Evolutionary conservation across 208 protist genomes (phyloP).

Genomic region (Dictyostelium gargantuum): DNA sequence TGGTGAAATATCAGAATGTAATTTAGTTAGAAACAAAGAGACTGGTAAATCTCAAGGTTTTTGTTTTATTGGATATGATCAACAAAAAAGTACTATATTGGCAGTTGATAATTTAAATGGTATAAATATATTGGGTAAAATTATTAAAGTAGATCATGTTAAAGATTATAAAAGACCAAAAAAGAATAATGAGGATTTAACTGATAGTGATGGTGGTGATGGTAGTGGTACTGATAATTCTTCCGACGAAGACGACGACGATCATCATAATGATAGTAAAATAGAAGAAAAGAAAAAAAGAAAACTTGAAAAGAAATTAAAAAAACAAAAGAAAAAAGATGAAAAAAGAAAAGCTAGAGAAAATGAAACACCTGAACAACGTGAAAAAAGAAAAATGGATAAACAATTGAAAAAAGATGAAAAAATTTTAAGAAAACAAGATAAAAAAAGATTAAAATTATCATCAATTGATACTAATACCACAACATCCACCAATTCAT

Average conservation of each 20-base stretch:
- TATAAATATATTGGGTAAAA: conserved; percentile 73
- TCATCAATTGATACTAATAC: background rate
- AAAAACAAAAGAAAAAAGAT: background rate
- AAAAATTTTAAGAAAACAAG: background rate
- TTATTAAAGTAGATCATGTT: conserved; percentile 67
- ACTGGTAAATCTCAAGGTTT: conserved; percentile 86
- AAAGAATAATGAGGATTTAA: conserved; percentile 6
- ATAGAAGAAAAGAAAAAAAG: background rate
- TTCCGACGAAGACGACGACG: background rate
- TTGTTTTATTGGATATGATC: conserved; percentile 89
- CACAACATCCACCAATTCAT: too few relatives aligned
- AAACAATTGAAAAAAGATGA: background rate
- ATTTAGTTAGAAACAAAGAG: conserved; percentile 84
- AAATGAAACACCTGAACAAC: conserved; percentile 22
- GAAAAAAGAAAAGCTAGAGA: background rate
- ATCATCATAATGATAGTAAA: background rate
- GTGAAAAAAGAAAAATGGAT: conserved; percentile 4
- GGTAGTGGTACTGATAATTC: background rate
- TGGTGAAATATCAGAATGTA: conserved; percentile 82
- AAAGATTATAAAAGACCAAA: conserved; percentile 66
- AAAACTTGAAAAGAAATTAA: background rate
- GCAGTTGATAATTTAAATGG: conserved; percentile 95
- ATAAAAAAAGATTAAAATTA: conserved; percentile 26
- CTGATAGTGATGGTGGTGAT: background rate
- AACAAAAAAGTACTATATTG: conserved; percentile 88